phyloP scores from a whole-genome alignment of 805 yeast species.

The Kazachstania viticola region DNA sequence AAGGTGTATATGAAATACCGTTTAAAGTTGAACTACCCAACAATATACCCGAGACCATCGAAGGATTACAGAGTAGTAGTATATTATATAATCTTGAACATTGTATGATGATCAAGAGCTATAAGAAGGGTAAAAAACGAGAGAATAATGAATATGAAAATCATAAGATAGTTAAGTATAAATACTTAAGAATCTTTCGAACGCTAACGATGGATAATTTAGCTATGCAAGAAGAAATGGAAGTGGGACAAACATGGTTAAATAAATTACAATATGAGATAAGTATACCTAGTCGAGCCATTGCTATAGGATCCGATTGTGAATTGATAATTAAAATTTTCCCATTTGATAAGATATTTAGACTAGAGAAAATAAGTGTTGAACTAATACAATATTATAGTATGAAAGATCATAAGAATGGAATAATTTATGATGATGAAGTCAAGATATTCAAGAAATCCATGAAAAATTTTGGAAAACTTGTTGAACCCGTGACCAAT shows the following conservation, averaged over 20 bases:
- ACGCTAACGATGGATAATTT: slow-evolving; percentile 74
- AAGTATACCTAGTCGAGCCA: slow-evolving; percentile 74
- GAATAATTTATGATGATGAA: slow-evolving; percentile 51
- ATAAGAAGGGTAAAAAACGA: no score
- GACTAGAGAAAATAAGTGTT: slow-evolving; percentile 54
- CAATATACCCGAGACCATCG: slow-evolving; percentile 73
- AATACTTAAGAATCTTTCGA: slow-evolving; percentile 67
- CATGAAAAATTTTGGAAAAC: slow-evolving; percentile 36
- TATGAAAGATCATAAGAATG: slow-evolving; percentile 38
- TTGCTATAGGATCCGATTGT: slow-evolving; percentile 70
- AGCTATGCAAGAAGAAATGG: slow-evolving; percentile 54
- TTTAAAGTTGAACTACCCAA: slow-evolving; percentile 78
- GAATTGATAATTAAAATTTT: slow-evolving; percentile 60
- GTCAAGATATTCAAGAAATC: slow-evolving; percentile 40
- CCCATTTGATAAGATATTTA: slow-evolving; percentile 58
- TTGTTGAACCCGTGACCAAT: slow-evolving; percentile 24
- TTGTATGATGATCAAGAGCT: slow-evolving; percentile 36
- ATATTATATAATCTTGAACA: slow-evolving; percentile 64
- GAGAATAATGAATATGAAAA: neutral
- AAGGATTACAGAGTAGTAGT: slow-evolving; percentile 74
- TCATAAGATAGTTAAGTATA: slow-evolving; percentile 19
- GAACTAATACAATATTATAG: slow-evolving; percentile 56
- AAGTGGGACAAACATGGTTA: slow-evolving; percentile 88
- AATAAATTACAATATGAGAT: slow-evolving; percentile 77
- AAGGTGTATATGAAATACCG: slow-evolving; percentile 81